Conservation (phyloP, 805 yeast species). For the Saccharomycopsis schoenii region DNA sequence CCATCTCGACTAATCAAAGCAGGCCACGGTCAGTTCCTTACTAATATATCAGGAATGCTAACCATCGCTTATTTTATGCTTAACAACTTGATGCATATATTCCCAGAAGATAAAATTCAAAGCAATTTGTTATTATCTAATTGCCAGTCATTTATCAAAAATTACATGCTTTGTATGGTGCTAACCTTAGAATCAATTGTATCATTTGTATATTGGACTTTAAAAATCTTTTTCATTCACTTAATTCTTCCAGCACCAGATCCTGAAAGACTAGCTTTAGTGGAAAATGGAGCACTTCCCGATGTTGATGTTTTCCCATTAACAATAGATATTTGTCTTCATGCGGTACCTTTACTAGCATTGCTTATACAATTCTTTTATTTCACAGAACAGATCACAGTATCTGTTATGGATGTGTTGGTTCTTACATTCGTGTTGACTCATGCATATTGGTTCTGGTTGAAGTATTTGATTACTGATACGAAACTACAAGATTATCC, state of each 20-base stretch:
- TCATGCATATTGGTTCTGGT: constrained; percentile 15
- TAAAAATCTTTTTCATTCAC: constrained; percentile 41
- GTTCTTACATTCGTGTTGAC: background rate
- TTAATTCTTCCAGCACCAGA: constrained; percentile 30
- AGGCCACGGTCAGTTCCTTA: constrained; percentile 65
- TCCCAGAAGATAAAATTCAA: constrained; percentile 35
- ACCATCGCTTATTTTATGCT: constrained; percentile 34
- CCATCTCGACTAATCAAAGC: constrained; percentile 44
- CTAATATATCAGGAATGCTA: constrained; percentile 49
- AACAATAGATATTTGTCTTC: constrained; percentile 13
- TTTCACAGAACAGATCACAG: background rate
- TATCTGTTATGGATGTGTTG: background rate
- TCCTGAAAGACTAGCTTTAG: background rate
- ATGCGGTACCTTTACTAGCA: constrained; percentile 11
- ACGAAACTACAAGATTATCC: constrained; percentile 15
- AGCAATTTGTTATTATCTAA: constrained; percentile 63
- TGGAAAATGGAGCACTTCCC: background rate
- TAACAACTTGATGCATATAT: constrained; percentile 13
- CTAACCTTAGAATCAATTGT: constrained; percentile 53
- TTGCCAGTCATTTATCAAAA: constrained; percentile 36
- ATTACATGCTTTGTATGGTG: constrained; percentile 40
- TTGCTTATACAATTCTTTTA: background rate
- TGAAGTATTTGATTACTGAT: constrained; percentile 7
- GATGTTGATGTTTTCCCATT: constrained; percentile 9
- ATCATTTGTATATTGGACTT: constrained; percentile 59